Evolutionary conservation across 2,329 filamentous ascomycete species (phyloP), one percentile per base, ranked within the genome.

Genomic region (Colletotrichum kahawae): DNA sequence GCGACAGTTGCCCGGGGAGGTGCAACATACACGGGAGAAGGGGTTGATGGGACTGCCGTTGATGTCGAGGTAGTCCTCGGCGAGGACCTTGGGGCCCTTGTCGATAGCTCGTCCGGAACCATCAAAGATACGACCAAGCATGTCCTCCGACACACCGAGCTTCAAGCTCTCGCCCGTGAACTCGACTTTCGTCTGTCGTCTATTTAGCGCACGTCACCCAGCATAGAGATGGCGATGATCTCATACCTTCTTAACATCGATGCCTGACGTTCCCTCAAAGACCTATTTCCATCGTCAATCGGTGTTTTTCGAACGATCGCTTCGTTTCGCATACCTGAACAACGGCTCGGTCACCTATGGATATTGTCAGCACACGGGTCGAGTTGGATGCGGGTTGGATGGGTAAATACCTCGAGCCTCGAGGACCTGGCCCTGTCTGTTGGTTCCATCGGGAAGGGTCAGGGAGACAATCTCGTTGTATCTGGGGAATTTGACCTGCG

Each of bases 21-120:
- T 67, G 43, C 13, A 70, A 82, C 92, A 81, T 91, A 97, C 96
- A 89, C 97, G 93, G 76, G 96, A 96, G 89, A 97, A 98, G 77
- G 97, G 97, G 89, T 99, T 99, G 88, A 99, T 99, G 75, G 97
- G 96, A 85, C 93, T 97, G 83, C 97, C 97, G 89, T 99, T 99
- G 88, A 99, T 99, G 85, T 99, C 97, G 80, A 99, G 90, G 86
- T 98, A 99, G 81, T 99, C 97, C 87, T 99, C 97, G 67, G 97
- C 96, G 78, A 99, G 89, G 81, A 99, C 97, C 89, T 98, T 98
- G 77, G 97, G 97, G 70, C 97, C 97, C 89, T 98, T 99, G 88
- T 99, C 97, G 85, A 99, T 99, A 80, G 97, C 95, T 86, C 96
- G 94, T 83, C 97, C 97, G 76, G 97, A 98, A 82, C 97, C 97